Evolutionary conservation across 345 rosid species (phyloP).

Genomic region (Populus davidiana): DNA sequence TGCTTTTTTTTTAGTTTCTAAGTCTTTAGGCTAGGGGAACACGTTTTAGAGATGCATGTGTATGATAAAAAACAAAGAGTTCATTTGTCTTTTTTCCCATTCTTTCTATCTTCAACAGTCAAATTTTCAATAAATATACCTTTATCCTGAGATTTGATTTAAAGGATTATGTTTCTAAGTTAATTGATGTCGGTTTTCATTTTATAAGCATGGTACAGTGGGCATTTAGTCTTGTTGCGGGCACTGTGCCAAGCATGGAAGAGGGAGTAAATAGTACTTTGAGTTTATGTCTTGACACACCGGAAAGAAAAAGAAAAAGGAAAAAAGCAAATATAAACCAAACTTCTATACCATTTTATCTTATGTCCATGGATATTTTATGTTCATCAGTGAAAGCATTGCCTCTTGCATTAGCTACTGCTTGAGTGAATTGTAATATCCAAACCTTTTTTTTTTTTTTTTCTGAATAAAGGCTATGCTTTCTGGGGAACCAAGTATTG

Average conservation of each 20-base stretch:
- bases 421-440: background rate
- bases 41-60: background rate
- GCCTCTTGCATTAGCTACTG: background rate
- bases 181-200: background rate
- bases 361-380: too few species aligned
- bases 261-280: too few species aligned
- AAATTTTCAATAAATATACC: background rate
- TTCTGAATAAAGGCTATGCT: slow-evolving; percentile 62
- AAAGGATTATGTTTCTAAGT: background rate
- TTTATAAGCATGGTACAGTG: background rate
- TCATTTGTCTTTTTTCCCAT: background rate
- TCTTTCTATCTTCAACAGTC: background rate
- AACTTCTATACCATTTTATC: background rate
- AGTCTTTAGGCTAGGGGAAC: background rate
- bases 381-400: background rate
- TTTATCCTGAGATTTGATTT: background rate
- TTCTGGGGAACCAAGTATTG: slow-evolving; percentile 94
- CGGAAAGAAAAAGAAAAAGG: too few species aligned
- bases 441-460: slow-evolving; percentile 14
- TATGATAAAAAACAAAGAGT: background rate
- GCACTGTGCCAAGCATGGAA: too few species aligned
- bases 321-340: too few species aligned
- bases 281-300: too few species aligned
- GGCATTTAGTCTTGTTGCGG: too few species aligned
- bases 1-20: background rate